Base-by-base conservation (phyloP, 441 rosid genomes). In the Kokia cookei region DNA sequence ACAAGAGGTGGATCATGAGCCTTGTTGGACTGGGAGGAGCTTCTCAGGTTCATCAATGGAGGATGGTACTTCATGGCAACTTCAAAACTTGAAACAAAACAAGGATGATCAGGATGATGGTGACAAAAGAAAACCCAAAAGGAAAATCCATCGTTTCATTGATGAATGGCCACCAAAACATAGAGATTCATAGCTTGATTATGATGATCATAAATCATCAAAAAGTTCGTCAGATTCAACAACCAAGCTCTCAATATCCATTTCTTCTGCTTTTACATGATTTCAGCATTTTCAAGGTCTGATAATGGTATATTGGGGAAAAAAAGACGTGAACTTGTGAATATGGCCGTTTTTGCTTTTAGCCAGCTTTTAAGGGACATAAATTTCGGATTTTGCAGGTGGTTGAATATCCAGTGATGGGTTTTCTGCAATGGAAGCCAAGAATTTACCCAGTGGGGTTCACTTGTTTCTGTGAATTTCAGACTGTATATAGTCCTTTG, bases 161-260 rank as follows among this genome's bases (percentile, higher is more conserved):
- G 99, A 95, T 72, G 99, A 95, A 73, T 89, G 87, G 89, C 97
- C 98, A 29, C 91, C 88, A n/a, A 84, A 84, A 78, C 82, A 78
- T 47, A 87, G 85, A 78, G 88, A 83, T 47, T 83, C 91, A 55
- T 91, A 93, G 93, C 82, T 82, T 74, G 88, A 86, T 79, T 77
- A 81, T 74, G 93, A 84, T 70, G 89, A 88, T 1, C 1, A 32
- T 19, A 89, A 85, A 69, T 85, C 93, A 62, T 86, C 91, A 71
- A 85, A 79, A 19, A 80, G 76, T 58, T 64, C 84, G 11, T 76
- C 91, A 19, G 70, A 77, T 75, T 85, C 89, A 57, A 83, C 88
- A 22, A 86, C 91, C 26, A 82, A 76, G 76, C 92, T 91, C 51
- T 90, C 99, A 13, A 93, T 91, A 63, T 87, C 98, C 62, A 84